Base-by-base conservation (phyloP, 164 flowering plant genomes). In the Nelumbo lutea region DNA sequence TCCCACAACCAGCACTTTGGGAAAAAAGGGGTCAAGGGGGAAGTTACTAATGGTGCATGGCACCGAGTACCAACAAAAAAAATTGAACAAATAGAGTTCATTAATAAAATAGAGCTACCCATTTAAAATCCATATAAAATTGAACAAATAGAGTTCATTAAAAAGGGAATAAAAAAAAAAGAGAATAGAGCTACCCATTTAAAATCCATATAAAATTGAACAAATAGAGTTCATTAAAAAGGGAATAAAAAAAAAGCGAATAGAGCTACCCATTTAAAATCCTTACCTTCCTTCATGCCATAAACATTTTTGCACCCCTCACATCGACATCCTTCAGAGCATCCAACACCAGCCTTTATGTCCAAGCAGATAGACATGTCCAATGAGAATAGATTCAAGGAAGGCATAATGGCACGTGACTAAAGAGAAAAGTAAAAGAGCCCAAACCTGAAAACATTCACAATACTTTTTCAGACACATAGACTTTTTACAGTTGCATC, bases 401-500 rank as follows among this genome's bases (percentile, higher is more conserved):
- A 27, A 14, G 39, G 64, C 43, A 58, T 62, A 66, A 15, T 14
- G 14, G 64, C 43, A 62, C 44, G 56, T 13, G 45, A 7, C 46
- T 39, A 47, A 52, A 10, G 40, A 6, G 9, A 59, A 45, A 6
- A 46, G 45, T 14, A 44, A 27, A 27, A 73, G 61, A 66, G 15
- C 13, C 66, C 42, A 52, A 52, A 90, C 96, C 92, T 89, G 93
- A 76, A 77, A 93, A 79, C 98, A 93, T 80, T 89, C 93, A 70
- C 96, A 93, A 61, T 90, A 93, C 76, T 87, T 90, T 68, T 91
- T 88, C 67, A 83, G 75, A 69, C 98, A 93, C 85, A 73, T 82
- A 44, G 98, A 90, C 80, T 76, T 91, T 83, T 88, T 93, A 87
- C 97, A 93, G 72, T 86, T 90, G 83, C 97, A 91, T 44, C 96